Evolutionary conservation across 2,329 filamentous ascomycete genomes (phyloP).

Genomic region (Dactylellina parvicollis): DNA sequence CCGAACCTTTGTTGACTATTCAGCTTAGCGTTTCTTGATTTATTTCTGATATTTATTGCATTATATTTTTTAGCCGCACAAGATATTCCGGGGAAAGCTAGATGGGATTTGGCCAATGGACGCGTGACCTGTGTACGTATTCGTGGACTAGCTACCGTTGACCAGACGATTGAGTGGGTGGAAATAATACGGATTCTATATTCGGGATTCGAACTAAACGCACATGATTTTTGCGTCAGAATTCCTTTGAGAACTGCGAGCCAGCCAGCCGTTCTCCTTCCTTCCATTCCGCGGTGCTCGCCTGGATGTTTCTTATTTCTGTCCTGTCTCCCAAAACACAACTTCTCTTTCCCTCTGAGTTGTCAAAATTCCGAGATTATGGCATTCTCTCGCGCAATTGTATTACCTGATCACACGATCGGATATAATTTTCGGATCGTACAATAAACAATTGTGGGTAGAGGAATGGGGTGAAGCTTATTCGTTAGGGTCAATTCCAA

Average conservation of each 20-base stretch:
- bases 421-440: not conserved
- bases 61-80: not conserved
- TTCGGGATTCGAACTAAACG: not conserved
- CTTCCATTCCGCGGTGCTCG: conserved; percentile 2
- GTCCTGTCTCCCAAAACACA: not conserved
- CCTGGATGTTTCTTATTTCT: conserved; percentile 6
- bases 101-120: not conserved
- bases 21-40: not conserved
- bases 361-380: not conserved
- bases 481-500: conserved; percentile 6
- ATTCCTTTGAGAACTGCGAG: too few species aligned
- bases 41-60: not conserved
- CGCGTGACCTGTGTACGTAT: conserved; percentile 21
- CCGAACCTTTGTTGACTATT: not conserved
- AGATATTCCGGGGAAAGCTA: not conserved
- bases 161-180: not conserved
- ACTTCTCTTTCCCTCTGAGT: not conserved
- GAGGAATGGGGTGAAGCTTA: not conserved
- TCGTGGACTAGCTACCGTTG: not conserved
- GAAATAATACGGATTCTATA: not conserved
- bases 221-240: too few species aligned
- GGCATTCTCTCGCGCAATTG: conserved; percentile 15
- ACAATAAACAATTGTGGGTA: not conserved
- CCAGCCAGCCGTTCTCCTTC: not conserved
- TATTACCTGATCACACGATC: conserved; percentile 36